A percentile compares a stretch with the other conserved stretches of the same genome.
Conservation (phyloP, 2,329 filamentous ascomycete genomes). For the Dichotomopilus funicola region DNA sequence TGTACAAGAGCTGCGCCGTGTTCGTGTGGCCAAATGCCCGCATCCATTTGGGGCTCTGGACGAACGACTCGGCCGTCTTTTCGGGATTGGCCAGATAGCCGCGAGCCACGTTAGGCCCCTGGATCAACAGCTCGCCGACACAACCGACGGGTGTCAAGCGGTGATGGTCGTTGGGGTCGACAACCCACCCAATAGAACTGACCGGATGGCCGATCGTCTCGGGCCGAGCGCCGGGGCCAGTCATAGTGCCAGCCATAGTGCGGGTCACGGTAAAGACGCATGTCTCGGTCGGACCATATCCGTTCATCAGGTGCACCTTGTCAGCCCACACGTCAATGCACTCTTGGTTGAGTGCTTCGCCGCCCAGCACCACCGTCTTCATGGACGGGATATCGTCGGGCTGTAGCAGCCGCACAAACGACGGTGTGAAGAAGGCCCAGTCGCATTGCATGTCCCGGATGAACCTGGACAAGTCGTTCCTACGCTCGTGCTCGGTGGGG, state of each 20-base stretch:
- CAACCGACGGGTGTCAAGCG: not conserved
- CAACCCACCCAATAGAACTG: not conserved
- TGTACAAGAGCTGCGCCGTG: constrained; percentile 34
- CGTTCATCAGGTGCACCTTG: constrained; percentile 14
- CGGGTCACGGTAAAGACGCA: not conserved
- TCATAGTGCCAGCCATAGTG: not conserved
- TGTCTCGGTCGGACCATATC: constrained; percentile 20
- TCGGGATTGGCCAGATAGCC: not conserved
- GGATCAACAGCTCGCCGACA: not conserved
- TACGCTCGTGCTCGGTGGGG: constrained; percentile 32
- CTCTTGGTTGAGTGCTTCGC: constrained; percentile 16
- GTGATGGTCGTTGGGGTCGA: not conserved
- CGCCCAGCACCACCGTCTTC: constrained; percentile 16
- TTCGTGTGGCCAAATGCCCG: constrained; percentile 43
- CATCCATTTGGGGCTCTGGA: not conserved
- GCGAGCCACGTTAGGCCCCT: not conserved
- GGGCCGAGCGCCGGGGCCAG: not conserved
- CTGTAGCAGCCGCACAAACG: constrained; percentile 17
- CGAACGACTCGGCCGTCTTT: not conserved
- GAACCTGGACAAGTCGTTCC: constrained; percentile 30
- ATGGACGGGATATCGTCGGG: constrained; percentile 20
- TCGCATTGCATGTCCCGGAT: constrained; percentile 17
- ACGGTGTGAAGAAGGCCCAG: constrained; percentile 20
- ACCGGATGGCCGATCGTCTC: not conserved
- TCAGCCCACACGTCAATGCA: constrained; percentile 14